Percentiles rank a stretch among this genome's conserved stretches.
Conservation (phyloP, 495 filamentous ascomycete species). For the Xylaria acuta region DNA sequence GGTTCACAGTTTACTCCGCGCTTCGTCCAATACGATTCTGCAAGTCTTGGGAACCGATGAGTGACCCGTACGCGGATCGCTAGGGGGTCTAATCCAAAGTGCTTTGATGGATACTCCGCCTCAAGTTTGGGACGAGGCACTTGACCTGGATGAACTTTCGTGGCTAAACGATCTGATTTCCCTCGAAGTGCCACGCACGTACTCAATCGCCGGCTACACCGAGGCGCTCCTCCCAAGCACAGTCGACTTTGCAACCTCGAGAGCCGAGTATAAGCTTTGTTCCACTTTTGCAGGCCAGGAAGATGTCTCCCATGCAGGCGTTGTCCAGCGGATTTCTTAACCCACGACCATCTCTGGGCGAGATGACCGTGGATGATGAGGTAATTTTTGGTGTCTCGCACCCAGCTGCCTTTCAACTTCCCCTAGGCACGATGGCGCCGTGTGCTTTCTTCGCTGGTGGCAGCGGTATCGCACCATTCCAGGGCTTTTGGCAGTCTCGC, state of each 20-base stretch:
- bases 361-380: slow-evolving; percentile 45
- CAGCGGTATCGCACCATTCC: slow-evolving; percentile 58
- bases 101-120: slow-evolving; percentile 52
- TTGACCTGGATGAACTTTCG: slow-evolving; percentile 47
- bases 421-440: slow-evolving; percentile 51
- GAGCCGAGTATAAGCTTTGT: slow-evolving; percentile 54
- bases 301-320: slow-evolving; percentile 46
- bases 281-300: slow-evolving; percentile 46
- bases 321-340: slow-evolving; percentile 59
- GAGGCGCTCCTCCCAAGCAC: slow-evolving; percentile 55
- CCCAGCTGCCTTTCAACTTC: slow-evolving; percentile 58
- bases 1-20: slow-evolving; percentile 48
- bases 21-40: slow-evolving; percentile 55
- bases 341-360: slow-evolving; percentile 41
- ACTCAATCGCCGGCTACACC: slow-evolving; percentile 55
- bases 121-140: slow-evolving; percentile 57
- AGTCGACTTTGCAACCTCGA: slow-evolving; percentile 54
- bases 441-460: slow-evolving; percentile 60
- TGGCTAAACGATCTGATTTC: slow-evolving; percentile 55
- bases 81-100: slow-evolving; percentile 53
- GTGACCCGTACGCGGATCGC: slow-evolving; percentile 55
- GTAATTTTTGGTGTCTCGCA: slow-evolving; percentile 56
- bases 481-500: slow-evolving; percentile 57
- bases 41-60: slow-evolving; percentile 55
- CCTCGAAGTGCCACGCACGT: slow-evolving; percentile 57